Conservation (phyloP, 1,284 basidiomycete species). For the Xerocomus cyaneibrunnescens region DNA sequence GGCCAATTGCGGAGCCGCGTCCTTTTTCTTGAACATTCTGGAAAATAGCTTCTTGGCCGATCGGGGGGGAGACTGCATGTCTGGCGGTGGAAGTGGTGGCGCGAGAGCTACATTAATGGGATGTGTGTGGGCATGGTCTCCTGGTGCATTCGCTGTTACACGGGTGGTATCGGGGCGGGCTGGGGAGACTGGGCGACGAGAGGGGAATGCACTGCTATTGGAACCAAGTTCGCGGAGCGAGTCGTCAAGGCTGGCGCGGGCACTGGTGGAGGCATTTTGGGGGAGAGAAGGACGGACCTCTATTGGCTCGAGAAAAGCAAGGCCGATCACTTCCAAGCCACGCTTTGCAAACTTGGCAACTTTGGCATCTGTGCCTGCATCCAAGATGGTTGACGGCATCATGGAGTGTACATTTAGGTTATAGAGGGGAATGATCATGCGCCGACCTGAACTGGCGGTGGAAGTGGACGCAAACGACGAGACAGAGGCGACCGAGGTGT, state of each 20-base stretch:
- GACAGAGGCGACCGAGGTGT: conserved; percentile 50
- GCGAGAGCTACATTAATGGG: conserved; percentile 23
- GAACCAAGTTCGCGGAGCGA: conserved; percentile 24
- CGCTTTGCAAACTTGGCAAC: conserved; percentile 89
- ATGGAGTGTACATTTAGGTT: conserved; percentile 94
- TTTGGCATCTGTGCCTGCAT: conserved; percentile 93
- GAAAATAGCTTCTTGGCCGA: conserved; percentile 66
- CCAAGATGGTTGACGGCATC: conserved; percentile 86
- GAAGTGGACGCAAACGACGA: conserved; percentile 55
- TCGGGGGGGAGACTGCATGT: conserved; percentile 26
- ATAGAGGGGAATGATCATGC: conserved; percentile 90
- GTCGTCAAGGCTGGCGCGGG: conserved; percentile 31
- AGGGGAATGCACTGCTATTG: neutral
- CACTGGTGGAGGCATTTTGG: conserved; percentile 7
- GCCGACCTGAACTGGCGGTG: conserved; percentile 49
- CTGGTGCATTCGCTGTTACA: neutral
- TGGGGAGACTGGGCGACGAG: conserved; percentile 14
- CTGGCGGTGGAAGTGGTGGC: conserved; percentile 25
- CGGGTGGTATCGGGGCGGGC: conserved; percentile 7
- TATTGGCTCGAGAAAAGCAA: conserved; percentile 79
- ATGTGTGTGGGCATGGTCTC: conserved; percentile 7
- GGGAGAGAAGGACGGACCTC: conserved; percentile 61
- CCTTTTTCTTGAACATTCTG: conserved; percentile 70
- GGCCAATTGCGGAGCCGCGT: conserved; percentile 21
- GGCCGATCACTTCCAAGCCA: conserved; percentile 78